These are phyloP conservation scores for Suillus bovinus DNA, from an alignment of 768 basidiomycete genomes.

Conservation along the genomic window DNA sequence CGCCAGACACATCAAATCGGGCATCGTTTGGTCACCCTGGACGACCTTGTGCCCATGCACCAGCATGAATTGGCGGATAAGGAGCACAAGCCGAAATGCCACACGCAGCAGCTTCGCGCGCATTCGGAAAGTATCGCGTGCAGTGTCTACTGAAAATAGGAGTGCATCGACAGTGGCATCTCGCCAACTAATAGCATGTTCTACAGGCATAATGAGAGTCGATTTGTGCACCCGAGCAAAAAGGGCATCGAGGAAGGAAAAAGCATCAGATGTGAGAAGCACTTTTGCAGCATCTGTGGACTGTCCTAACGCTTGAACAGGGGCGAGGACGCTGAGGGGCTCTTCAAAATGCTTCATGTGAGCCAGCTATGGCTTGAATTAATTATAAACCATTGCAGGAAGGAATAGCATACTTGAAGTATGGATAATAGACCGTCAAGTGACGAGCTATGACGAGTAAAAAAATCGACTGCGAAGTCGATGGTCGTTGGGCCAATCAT, in stretches of 20 bases:
- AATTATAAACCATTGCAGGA: not conserved
- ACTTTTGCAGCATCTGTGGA: slow-evolving; percentile 4
- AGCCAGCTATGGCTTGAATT: slow-evolving; percentile 43
- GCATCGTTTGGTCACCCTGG: slow-evolving; percentile 27
- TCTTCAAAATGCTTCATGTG: slow-evolving; percentile 74
- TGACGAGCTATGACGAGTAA: slow-evolving; percentile 54
- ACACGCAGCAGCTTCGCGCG: slow-evolving; percentile 40
- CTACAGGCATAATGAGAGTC: slow-evolving; percentile 14
- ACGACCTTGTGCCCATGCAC: slow-evolving; percentile 43
- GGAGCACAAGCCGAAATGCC: slow-evolving; percentile 47
- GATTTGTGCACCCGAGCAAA: slow-evolving; percentile 35
- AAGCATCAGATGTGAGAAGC: slow-evolving; percentile 24
- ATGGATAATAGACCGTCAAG: slow-evolving; percentile 56
- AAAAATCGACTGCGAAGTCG: slow-evolving; percentile 58
- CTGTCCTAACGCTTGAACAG: slow-evolving; percentile 12
- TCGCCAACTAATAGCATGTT: slow-evolving; percentile 26
- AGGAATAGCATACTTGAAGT: slow-evolving; percentile 52
- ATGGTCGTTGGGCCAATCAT: slow-evolving; percentile 60
- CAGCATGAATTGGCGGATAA: slow-evolving; percentile 45
- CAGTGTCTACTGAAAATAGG: slow-evolving; percentile 36
- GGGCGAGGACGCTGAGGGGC: slow-evolving; percentile 43
- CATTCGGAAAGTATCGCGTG: slow-evolving; percentile 37
- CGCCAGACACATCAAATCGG: slow-evolving; percentile 45
- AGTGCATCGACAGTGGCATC: slow-evolving; percentile 31
- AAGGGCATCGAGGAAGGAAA: slow-evolving; percentile 39